Evolutionary conservation across 352 stramenopile species (phyloP).

Genomic region (Thraustochytrium sp.): DNA sequence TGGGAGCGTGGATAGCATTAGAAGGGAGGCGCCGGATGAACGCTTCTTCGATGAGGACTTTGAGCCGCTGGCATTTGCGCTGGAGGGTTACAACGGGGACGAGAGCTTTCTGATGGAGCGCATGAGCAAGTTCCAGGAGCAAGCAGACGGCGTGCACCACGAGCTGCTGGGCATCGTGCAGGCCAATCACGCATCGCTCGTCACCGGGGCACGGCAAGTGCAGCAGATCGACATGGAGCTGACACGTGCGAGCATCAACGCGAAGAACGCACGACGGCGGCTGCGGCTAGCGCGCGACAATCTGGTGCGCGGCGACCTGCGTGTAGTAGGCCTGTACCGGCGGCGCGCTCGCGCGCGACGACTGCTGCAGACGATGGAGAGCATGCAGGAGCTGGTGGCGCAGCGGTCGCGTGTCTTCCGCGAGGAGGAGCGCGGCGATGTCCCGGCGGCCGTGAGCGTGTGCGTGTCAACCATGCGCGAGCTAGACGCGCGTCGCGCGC

Average conservation of each 20-base stretch:
- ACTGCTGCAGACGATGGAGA: not conserved
- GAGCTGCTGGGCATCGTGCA: slow-evolving; percentile 17
- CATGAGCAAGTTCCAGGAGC: not conserved
- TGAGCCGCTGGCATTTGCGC: not conserved
- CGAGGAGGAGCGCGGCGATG: not conserved
- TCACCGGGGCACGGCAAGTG: not conserved
- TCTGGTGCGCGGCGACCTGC: slow-evolving; percentile 12
- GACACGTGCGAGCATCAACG: slow-evolving; percentile 8
- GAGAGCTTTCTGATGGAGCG: not conserved
- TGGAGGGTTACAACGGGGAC: not conserved
- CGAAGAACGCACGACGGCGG: slow-evolving; percentile 13
- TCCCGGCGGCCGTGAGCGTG: not conserved
- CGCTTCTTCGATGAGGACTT: slow-evolving; percentile 12
- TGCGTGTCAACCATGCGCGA: slow-evolving; percentile 14
- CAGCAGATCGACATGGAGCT: slow-evolving; percentile 38
- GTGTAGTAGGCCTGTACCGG: slow-evolving; percentile 3
- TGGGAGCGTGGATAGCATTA: too few relatives aligned
- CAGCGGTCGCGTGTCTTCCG: not conserved
- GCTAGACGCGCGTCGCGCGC: not conserved
- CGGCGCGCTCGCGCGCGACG: not conserved
- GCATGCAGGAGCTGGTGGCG: not conserved
- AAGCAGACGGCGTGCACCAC: not conserved
- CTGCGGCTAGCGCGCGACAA: not conserved
- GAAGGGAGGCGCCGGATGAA: not conserved
- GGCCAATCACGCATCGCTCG: not conserved